These are phyloP conservation scores for Hypoxylon sp. DNA, from an alignment of 2,329 filamentous ascomycete species.

Conservation along the genomic window DNA sequence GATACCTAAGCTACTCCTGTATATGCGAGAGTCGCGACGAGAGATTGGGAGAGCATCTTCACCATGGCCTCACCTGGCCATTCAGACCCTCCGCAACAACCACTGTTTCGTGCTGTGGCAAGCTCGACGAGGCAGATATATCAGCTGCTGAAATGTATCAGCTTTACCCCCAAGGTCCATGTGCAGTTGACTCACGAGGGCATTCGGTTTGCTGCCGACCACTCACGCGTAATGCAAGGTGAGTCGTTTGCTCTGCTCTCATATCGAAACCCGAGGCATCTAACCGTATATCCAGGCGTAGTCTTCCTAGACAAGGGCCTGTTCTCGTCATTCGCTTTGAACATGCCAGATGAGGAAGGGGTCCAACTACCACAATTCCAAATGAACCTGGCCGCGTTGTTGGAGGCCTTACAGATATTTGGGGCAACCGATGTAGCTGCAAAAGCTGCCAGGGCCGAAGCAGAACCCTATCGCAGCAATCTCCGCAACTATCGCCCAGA, in stretches of 20 bases:
- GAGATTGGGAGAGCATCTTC: conserved; percentile 7
- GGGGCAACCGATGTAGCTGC: conserved; percentile 76
- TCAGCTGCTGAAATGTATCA: conserved; percentile 66
- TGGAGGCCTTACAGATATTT: conserved; percentile 96
- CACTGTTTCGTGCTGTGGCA: conserved; percentile 77
- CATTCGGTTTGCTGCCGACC: conserved; percentile 86
- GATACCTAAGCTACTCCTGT: conserved; percentile 2
- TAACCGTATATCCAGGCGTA: conserved; percentile 58
- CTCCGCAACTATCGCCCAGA: conserved; percentile 69
- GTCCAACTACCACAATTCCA: conserved; percentile 75
- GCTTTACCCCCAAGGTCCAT: conserved; percentile 65
- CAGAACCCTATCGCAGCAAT: conserved; percentile 68
- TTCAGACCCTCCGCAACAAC: conserved; percentile 47
- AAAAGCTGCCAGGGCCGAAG: conserved; percentile 64
- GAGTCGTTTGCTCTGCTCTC: conserved; percentile 40
- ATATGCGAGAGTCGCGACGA: conserved; percentile 28
- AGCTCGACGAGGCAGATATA: conserved; percentile 80
- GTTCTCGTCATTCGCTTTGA: conserved; percentile 85
- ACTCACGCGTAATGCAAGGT: conserved; percentile 92
- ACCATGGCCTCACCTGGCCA: conserved; percentile 37
- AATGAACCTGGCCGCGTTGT: conserved; percentile 83
- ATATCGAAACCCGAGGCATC: conserved; percentile 21
- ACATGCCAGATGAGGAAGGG: conserved; percentile 55
- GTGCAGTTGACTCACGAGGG: conserved; percentile 84
- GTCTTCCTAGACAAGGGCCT: conserved; percentile 88